A percentile compares a stretch with the other conserved stretches of the same genome.
Conservation (phyloP, 345 rosid species). For the Clarkia xantiana region DNA sequence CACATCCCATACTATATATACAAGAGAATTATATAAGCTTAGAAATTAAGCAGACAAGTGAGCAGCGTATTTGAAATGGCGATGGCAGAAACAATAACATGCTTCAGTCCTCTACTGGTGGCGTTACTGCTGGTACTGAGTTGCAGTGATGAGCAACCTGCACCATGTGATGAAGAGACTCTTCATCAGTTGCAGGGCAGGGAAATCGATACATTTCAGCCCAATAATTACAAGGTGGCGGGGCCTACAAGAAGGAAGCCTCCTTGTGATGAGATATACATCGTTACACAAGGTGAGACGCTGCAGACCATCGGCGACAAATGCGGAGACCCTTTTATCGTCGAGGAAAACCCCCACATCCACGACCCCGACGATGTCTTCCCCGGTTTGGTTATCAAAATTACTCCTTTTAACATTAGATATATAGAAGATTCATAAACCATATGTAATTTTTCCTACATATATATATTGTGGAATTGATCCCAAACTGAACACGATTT, state of each 20-base stretch:
- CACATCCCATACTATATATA: no score
- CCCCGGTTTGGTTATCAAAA: constrained; percentile 74
- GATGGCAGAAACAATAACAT: constrained; percentile 44
- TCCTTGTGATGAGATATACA: constrained; percentile 59
- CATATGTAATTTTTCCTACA: no score
- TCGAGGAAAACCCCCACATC: constrained; percentile 72
- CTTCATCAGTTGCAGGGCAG: no score
- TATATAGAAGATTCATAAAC: no score
- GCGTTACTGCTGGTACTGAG: constrained; percentile 44
- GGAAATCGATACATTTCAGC: no score
- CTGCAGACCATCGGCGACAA: constrained; percentile 59
- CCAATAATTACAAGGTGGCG: neutral
- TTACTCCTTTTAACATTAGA: constrained; percentile 22
- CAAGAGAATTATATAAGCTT: no score
- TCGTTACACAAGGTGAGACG: constrained; percentile 60
- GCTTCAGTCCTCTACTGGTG: constrained; percentile 40
- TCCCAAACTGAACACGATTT: no score
- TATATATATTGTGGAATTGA: no score
- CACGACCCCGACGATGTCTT: constrained; percentile 76
- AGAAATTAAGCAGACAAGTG: neutral
- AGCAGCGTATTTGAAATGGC: no score
- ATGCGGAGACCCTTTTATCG: constrained; percentile 70
- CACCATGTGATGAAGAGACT: constrained; percentile 11
- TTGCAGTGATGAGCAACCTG: constrained; percentile 43
- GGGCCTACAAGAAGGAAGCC: constrained; percentile 6